These are phyloP conservation scores for Naumovozyma castellii DNA, from an alignment of 805 yeast species.

Conservation along the genomic window DNA sequence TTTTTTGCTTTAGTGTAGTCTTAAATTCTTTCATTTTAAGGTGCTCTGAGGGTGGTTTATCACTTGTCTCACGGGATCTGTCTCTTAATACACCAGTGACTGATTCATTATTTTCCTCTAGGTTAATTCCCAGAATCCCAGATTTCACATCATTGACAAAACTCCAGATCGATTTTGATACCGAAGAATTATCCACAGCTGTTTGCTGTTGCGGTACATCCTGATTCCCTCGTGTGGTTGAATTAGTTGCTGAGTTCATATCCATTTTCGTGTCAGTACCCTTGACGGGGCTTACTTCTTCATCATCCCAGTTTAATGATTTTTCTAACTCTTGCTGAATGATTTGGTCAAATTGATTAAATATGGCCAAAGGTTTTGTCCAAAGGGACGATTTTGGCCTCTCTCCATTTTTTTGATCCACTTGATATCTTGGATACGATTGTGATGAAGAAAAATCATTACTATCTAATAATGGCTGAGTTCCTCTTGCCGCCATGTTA, in stretches of 20 bases:
- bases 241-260: background rate
- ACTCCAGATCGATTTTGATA: conserved; percentile 39
- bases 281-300: background rate
- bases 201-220: background rate
- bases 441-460: too few relatives aligned
- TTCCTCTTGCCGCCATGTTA: conserved; percentile 3
- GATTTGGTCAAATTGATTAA: conserved; percentile 60
- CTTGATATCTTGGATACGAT: background rate
- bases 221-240: background rate
- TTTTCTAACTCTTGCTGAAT: conserved; percentile 59
- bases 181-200: conserved; percentile 24
- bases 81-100: background rate
- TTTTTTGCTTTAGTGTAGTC: conserved; percentile 5
- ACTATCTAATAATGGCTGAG: too few relatives aligned
- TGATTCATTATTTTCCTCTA: conserved; percentile 14
- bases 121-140: conserved; percentile 32
- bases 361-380: conserved; percentile 49
- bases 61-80: background rate
- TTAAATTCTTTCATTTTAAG: conserved; percentile 9
- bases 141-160: conserved; percentile 42
- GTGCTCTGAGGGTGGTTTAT: background rate
- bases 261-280: background rate
- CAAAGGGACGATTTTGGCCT: conserved; percentile 27
- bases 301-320: conserved; percentile 30
- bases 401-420: conserved; percentile 1